phyloP scores from a whole-genome alignment of 495 filamentous ascomycete genomes.

The Daldinia caldariorum region DNA sequence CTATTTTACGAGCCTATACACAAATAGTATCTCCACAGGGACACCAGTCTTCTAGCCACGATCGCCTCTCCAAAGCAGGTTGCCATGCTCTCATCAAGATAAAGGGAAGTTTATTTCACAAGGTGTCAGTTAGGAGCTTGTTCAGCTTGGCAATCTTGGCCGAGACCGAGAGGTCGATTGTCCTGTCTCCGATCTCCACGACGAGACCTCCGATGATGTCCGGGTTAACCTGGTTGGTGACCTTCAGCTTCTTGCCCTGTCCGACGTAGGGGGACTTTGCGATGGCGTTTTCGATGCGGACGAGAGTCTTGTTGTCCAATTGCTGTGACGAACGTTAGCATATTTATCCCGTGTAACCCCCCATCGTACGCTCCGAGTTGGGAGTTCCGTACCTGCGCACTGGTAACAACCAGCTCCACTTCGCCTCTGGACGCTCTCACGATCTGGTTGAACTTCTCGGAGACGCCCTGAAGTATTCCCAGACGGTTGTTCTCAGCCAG shows the following conservation, averaged over 20 bases:
- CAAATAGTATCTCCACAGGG: slow-evolving; percentile 39
- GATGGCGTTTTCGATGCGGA: slow-evolving; percentile 85
- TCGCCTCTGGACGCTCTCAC: slow-evolving; percentile 92
- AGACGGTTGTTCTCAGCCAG: slow-evolving; percentile 97
- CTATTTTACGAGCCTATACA: slow-evolving; percentile 51
- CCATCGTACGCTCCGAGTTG: neutral
- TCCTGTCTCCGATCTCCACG: slow-evolving; percentile 97
- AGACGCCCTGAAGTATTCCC: slow-evolving; percentile 79
- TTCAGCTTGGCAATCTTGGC: slow-evolving; percentile 97
- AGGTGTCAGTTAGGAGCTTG: slow-evolving; percentile 94
- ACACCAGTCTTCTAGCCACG: slow-evolving; percentile 44
- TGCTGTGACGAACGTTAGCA: slow-evolving; percentile 62
- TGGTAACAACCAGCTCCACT: slow-evolving; percentile 89
- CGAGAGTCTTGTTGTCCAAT: slow-evolving; percentile 85
- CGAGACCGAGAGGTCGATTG: slow-evolving; percentile 96
- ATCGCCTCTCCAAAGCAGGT: slow-evolving; percentile 38
- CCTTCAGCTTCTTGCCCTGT: slow-evolving; percentile 96
- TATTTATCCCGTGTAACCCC: slow-evolving; percentile 8
- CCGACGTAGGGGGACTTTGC: slow-evolving; percentile 88
- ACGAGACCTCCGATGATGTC: slow-evolving; percentile 93
- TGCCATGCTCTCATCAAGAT: slow-evolving; percentile 38
- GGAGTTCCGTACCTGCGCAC: slow-evolving; percentile 73
- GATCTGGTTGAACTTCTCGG: slow-evolving; percentile 84
- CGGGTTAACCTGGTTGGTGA: slow-evolving; percentile 91
- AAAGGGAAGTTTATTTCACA: slow-evolving; percentile 72